Conservation (phyloP, 805 yeast genomes). For the Lipomyces starkeyi region DNA sequence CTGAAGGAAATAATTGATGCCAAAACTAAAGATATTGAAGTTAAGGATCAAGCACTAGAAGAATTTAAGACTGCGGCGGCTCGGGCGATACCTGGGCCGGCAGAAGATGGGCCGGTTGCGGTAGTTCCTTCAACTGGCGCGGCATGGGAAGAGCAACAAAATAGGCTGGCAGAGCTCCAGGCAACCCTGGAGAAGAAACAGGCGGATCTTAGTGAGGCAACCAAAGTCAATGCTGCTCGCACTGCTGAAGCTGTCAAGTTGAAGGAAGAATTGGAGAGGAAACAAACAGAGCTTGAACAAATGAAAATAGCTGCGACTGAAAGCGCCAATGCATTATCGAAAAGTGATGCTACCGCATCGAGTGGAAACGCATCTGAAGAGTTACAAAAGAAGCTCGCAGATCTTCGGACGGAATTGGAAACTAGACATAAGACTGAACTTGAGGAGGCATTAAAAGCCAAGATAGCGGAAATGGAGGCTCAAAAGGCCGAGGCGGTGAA, state of each 20-base stretch:
- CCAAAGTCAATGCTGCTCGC: constrained; percentile 11
- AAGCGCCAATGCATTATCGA: background rate
- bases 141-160: constrained; percentile 45
- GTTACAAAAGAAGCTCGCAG: constrained; percentile 38
- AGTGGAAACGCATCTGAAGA: constrained; percentile 38
- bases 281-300: constrained; percentile 19
- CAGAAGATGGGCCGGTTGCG: constrained; percentile 13
- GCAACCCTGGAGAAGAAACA: constrained; percentile 20
- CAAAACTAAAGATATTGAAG: constrained; percentile 27
- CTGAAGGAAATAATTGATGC: constrained; percentile 27
- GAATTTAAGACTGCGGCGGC: constrained; percentile 26
- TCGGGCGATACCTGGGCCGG: constrained; percentile 2
- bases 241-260: constrained; percentile 22
- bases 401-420: constrained; percentile 39
- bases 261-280: constrained; percentile 20
- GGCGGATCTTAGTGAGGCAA: constrained; percentile 18
- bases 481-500: constrained; percentile 52
- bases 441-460: constrained; percentile 24
- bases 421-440: constrained; percentile 43
- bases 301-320: constrained; percentile 3
- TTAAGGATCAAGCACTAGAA: constrained; percentile 16
- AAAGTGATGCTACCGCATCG: constrained; percentile 13
- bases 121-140: constrained; percentile 2
- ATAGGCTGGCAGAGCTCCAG: constrained; percentile 45
- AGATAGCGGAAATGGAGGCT: constrained; percentile 49